Evolutionary conservation across 2,329 filamentous ascomycete genomes (phyloP), one percentile per base, ranked within the genome.

Genomic region (Sarocladium brachiariae): DNA sequence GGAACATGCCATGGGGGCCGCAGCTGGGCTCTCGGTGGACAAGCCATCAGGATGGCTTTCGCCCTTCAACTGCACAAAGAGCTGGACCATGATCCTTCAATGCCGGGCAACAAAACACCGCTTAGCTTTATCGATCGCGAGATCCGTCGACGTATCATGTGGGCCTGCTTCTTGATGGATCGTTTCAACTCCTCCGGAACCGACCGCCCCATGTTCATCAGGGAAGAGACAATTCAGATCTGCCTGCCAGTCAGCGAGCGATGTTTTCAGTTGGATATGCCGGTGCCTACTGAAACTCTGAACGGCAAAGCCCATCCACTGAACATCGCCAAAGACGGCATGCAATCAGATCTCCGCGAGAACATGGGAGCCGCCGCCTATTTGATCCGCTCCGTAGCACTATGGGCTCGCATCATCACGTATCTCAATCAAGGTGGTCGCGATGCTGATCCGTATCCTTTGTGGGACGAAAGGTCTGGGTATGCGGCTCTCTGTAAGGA

Each of bases 141-240:
- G 65, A 96, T 97, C 50, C 80, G 93, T 53, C 76, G 93, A 57
- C 81, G 93, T 51, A 93, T 90, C 2, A 97, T 99, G 92, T 99
- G 93, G 93, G 88, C 91, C 11, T 97, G 92, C 63, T 96, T 96
- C 61, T 68, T 96, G 51, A 96, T 97, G 91, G 93, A 99, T 64
- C 83, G 92, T 0, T 96, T 96, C 73, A 96, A 95, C 67, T 96
- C 92, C 0, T 96, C 91, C 1, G 92, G 93, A 2, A 95, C 89
- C 2, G 91, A 96, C 60, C 80, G 92, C 33, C 93, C 93, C 18
- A 88, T 89, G 50, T 96, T 96, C 58, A 86, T 96, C 50, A 86
- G 88, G 57, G 90, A 96, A 65, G 88, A 93, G 57, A 89, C 88
- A 51, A 79, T 97, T 54, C 85, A 89, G 57, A 89, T 96, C 14